Evolutionary conservation across 129 eudicot genomes (phyloP).

Genomic region (Chrysanthemum seticuspe): DNA sequence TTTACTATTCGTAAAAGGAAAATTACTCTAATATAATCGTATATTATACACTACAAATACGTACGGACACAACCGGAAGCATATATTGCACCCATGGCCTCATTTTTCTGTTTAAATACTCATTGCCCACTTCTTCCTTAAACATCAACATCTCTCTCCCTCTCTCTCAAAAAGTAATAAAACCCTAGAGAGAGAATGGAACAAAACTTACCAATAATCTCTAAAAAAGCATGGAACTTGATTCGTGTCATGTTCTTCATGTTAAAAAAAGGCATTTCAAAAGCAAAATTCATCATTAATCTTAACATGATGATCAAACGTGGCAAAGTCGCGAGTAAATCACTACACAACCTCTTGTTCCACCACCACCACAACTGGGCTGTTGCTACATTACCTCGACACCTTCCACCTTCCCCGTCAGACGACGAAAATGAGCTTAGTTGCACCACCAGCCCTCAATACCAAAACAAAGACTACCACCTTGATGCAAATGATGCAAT

Average conservation of each 20-base stretch:
- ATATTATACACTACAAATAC: too few relatives aligned
- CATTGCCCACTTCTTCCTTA: too few relatives aligned
- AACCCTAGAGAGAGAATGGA: constrained; percentile 24
- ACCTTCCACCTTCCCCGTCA: neutral
- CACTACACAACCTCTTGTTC: constrained; percentile 51
- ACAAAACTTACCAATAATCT: constrained; percentile 35
- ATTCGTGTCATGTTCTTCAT: constrained; percentile 32
- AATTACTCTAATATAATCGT: too few relatives aligned
- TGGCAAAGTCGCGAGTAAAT: constrained; percentile 52
- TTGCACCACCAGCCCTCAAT: constrained; percentile 52
- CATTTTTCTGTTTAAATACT: too few relatives aligned
- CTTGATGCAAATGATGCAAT: neutral
- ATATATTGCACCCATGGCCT: too few relatives aligned
- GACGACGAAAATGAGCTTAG: constrained; percentile 37
- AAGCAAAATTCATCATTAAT: constrained; percentile 36
- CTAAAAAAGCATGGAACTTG: constrained; percentile 41
- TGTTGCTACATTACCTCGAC: constrained; percentile 10
- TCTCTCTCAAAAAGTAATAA: neutral
- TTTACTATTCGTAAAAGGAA: too few relatives aligned
- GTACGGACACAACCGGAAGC: too few relatives aligned
- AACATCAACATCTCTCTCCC: neutral
- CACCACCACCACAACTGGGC: constrained; percentile 48
- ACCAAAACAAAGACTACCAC: neutral
- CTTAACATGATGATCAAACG: constrained; percentile 54
- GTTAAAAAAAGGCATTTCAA: constrained; percentile 56